Percentiles rank a stretch among this genome's conserved stretches.
These are phyloP conservation scores for Nymphaea colorata DNA, from an alignment of 164 flowering plant species.

Conservation along the genomic window DNA sequence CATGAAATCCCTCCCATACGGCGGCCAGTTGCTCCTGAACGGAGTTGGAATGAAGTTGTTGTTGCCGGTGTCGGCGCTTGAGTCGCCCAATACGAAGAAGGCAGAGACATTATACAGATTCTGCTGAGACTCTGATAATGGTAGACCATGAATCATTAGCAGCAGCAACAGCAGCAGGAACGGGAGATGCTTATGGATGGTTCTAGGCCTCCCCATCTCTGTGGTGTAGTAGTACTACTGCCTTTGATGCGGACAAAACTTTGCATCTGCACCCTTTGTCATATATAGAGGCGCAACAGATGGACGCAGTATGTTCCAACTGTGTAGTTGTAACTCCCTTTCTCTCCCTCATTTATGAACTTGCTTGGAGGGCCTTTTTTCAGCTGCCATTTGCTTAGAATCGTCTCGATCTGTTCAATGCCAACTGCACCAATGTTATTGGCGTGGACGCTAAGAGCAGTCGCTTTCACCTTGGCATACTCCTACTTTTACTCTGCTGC, in stretches of 20 bases:
- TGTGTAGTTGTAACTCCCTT: background rate
- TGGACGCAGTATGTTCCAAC: background rate
- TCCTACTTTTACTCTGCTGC: too few relatives aligned
- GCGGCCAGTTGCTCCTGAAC: slow-evolving; percentile 39
- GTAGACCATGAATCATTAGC: background rate
- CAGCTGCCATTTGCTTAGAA: too few relatives aligned
- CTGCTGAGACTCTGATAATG: background rate
- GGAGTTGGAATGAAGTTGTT: slow-evolving; percentile 34
- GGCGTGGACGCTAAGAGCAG: too few relatives aligned
- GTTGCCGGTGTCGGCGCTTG: slow-evolving; percentile 68
- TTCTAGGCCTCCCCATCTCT: background rate
- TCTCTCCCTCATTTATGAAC: too few relatives aligned
- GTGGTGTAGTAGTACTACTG: background rate
- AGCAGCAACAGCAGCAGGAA: background rate
- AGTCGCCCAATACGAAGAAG: slow-evolving; percentile 59
- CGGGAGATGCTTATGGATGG: background rate
- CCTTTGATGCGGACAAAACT: too few relatives aligned
- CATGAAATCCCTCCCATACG: slow-evolving; percentile 46
- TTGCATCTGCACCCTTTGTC: too few relatives aligned
- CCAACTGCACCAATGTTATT: too few relatives aligned
- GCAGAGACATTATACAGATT: slow-evolving; percentile 15
- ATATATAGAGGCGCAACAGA: too few relatives aligned
- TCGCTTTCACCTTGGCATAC: too few relatives aligned
- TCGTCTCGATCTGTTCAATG: too few relatives aligned
- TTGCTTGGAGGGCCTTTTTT: too few relatives aligned